Conservation (phyloP, 2,329 filamentous ascomycete species). For the Fusarium sp. region DNA sequence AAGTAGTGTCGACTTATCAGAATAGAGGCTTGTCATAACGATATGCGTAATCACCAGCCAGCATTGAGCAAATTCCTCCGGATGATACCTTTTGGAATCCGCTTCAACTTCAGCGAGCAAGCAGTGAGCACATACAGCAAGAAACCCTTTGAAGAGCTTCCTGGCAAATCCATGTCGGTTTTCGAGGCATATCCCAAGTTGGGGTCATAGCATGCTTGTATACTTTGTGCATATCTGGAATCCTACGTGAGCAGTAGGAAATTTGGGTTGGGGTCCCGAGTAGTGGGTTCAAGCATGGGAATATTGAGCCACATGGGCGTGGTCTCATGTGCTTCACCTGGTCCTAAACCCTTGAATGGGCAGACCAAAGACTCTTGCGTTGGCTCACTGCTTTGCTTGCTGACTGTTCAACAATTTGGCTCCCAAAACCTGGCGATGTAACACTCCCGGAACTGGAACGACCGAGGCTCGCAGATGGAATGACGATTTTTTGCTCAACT, state of each 20-base stretch:
- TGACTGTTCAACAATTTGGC: conserved; percentile 37
- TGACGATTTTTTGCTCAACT: conserved; percentile 47
- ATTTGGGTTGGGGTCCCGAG: conserved; percentile 38
- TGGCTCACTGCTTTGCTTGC: conserved; percentile 52
- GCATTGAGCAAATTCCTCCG: conserved; percentile 46
- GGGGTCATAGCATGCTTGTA: conserved; percentile 12
- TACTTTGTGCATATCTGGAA: conserved; percentile 4
- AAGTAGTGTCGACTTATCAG: conserved; percentile 47
- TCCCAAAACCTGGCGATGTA: conserved; percentile 41
- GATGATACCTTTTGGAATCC: conserved; percentile 47
- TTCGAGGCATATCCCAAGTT: conserved; percentile 1
- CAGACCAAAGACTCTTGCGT: conserved; percentile 25
- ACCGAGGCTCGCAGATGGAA: conserved; percentile 52
- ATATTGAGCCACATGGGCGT: conserved; percentile 21
- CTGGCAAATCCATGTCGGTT: conserved; percentile 16
- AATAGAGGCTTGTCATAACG: conserved; percentile 45
- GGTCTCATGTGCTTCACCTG: conserved; percentile 23
- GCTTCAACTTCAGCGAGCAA: conserved; percentile 60
- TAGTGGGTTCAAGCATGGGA: conserved; percentile 36
- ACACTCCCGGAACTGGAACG: conserved; percentile 50
- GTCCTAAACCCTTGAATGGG: conserved; percentile 14
- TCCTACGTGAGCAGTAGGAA: conserved; percentile 16
- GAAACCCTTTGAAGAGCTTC: conserved; percentile 26
- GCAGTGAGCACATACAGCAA: conserved; percentile 62
- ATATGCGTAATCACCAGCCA: conserved; percentile 40